A percentile compares a stretch with the other conserved stretches of the same genome.
phyloP scores from a whole-genome alignment of 805 yeast species.

The Myxozyma nipponensis region DNA sequence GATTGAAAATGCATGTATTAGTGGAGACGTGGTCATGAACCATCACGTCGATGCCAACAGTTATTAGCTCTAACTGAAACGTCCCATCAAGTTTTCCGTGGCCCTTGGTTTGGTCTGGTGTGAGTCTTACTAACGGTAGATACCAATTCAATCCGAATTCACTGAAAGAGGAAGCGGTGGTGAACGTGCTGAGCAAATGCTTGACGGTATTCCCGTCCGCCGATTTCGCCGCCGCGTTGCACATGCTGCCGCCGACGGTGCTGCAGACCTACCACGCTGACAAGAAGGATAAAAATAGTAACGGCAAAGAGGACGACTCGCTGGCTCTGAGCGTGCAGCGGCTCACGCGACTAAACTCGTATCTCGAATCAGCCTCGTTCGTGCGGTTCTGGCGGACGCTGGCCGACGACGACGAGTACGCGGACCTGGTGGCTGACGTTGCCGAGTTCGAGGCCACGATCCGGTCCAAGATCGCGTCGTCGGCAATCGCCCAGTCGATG shows the following conservation, averaged over 20 bases:
- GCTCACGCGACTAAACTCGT: conserved; percentile 33
- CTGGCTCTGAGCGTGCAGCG: conserved; percentile 20
- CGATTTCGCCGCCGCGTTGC: conserved; percentile 46
- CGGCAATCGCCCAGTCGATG: conserved; percentile 29
- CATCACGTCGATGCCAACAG: conserved; percentile 22
- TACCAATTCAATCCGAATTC: conserved; percentile 38
- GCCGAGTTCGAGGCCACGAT: conserved; percentile 36
- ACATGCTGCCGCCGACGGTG: conserved; percentile 44
- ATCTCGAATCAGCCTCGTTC: conserved; percentile 35
- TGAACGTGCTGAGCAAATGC: conserved; percentile 43
- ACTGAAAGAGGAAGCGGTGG: conserved; percentile 30
- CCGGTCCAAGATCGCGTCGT: conserved; percentile 34
- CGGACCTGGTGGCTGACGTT: conserved; percentile 37
- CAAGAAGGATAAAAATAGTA: background rate
- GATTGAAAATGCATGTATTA: conserved; percentile 28
- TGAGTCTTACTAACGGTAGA: conserved; percentile 10
- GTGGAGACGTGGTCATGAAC: conserved; percentile 17
- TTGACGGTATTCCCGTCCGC: conserved; percentile 41
- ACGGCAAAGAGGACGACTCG: conserved; percentile 19
- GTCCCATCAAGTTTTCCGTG: too few relatives aligned
- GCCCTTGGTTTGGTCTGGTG: too few relatives aligned
- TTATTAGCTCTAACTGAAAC: conserved; percentile 29
- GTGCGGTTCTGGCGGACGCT: conserved; percentile 36
- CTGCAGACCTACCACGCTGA: conserved; percentile 18
- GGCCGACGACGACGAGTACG: conserved; percentile 36